These are phyloP conservation scores for Mariannaea elegans DNA, from an alignment of 2,329 filamentous ascomycete species.

Conservation along the genomic window DNA sequence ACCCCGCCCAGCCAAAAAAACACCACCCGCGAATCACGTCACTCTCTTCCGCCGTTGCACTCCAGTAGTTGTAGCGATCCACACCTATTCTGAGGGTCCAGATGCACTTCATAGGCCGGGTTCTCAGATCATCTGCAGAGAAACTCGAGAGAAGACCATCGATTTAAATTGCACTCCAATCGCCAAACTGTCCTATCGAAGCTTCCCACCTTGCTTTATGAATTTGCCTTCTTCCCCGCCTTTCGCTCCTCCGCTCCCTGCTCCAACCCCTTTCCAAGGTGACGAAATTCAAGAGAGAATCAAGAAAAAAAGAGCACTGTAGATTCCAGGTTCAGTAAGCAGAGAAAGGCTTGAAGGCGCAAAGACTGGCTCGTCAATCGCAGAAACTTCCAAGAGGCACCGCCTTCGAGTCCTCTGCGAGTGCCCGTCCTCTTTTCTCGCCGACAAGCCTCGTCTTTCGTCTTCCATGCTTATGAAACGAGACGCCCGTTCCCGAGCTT, in stretches of 20 bases:
- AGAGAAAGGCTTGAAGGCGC: constrained; percentile 24
- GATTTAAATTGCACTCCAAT: constrained; percentile 60
- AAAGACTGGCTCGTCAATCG: constrained; percentile 26
- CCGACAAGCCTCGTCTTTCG: constrained; percentile 23
- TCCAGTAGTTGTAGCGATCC: neutral
- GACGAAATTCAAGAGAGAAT: constrained; percentile 30
- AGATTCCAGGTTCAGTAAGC: constrained; percentile 35
- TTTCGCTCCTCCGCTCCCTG: constrained; percentile 20
- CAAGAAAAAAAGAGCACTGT: constrained; percentile 40
- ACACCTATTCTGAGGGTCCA: neutral
- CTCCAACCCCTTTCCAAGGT: constrained; percentile 14
- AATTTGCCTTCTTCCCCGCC: constrained; percentile 42
- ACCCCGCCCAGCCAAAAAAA: neutral
- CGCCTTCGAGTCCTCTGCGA: constrained; percentile 15
- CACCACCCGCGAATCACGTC: neutral
- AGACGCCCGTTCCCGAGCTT: constrained; percentile 34
- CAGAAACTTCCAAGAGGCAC: constrained; percentile 17
- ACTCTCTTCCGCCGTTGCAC: neutral
- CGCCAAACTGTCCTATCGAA: constrained; percentile 61
- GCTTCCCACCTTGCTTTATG: constrained; percentile 49
- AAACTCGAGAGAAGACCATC: constrained; percentile 40
- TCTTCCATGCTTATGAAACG: constrained; percentile 31
- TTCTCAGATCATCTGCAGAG: constrained; percentile 29
- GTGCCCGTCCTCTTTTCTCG: constrained; percentile 20
- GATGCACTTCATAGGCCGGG: neutral